Evolutionary conservation across 2,329 filamentous ascomycete genomes (phyloP).

Genomic region (Penicillium sp.): DNA sequence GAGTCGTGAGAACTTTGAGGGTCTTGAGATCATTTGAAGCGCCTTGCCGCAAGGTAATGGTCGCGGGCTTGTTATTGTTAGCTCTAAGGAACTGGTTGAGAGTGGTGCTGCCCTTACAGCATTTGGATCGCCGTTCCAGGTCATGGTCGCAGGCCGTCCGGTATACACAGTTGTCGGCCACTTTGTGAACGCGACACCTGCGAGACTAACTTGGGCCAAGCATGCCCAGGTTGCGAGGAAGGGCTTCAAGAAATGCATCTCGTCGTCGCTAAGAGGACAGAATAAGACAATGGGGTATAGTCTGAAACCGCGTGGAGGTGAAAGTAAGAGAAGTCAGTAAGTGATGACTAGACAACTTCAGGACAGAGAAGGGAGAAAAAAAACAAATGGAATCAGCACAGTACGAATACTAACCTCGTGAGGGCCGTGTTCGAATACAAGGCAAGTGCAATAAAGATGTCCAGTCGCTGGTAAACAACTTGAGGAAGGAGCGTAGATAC

Average conservation of each 20-base stretch:
- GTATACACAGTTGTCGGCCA: slow-evolving; percentile 54
- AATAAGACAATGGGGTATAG: neutral
- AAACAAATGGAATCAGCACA: neutral
- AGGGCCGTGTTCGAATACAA: neutral
- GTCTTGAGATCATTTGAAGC: slow-evolving; percentile 54
- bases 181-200: slow-evolving; percentile 58
- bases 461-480: neutral
- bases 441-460: slow-evolving; percentile 1
- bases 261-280: slow-evolving; percentile 23
- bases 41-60: slow-evolving; percentile 62
- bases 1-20: slow-evolving; percentile 53
- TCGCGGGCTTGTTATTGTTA: slow-evolving; percentile 52
- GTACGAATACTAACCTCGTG: no score
- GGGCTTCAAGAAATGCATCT: slow-evolving; percentile 58
- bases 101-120: slow-evolving; percentile 28
- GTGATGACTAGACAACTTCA: slow-evolving; percentile 4
- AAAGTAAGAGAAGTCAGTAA: neutral
- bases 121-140: slow-evolving; percentile 52
- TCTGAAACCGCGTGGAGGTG: neutral
- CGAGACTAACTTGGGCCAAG: slow-evolving; percentile 51
- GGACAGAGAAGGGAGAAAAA: neutral
- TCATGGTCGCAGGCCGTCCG: slow-evolving; percentile 55
- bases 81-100: neutral
- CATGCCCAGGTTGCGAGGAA: slow-evolving; percentile 52
- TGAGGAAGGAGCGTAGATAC: slow-evolving; percentile 5